Evolutionary conservation across 331 rosid species (phyloP), one percentile per base, ranked within the genome.

Genomic region (Malus hybrid): DNA sequence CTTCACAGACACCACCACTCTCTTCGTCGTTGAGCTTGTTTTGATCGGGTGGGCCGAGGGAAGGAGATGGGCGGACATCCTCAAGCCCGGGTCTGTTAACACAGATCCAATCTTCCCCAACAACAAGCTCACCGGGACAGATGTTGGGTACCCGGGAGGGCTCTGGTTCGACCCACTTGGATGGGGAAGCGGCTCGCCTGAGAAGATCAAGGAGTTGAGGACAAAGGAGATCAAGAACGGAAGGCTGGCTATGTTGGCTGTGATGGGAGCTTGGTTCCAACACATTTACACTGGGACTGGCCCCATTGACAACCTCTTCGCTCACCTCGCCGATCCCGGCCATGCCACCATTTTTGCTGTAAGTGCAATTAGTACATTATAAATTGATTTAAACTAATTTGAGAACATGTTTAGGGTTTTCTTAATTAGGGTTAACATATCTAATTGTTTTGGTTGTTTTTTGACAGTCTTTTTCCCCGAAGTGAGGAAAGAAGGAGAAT

Each of bases 291-390:
- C 94, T 0, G 92, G 92, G 12, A 85, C 90, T 44, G 94, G 94
- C 60, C 91, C 92, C 24, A 89, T 89, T 19, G 92, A 89, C 76
- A 89, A 87, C 86, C 92, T 89, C 32, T 89, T 89, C 64, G 91
- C 96, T 48, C 98, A 93, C 81, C 98, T 93, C 62, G 90, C 98
- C 4, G 98, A 93, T 83, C 98, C 98, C 14, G 96, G 98, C 44
- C 98, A 93, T 77, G 98, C 98, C 77, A 93, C 93, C 61, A 71
- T 93, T 75, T 93, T 93, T 67, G 83, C 91, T 70, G 98, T 93
- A 78, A 85, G 97, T 88, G 3, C 46, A 65, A 31, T 62, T 62
- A 28, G 34, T 15, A 3, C 36, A 56, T 0, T 50, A 0, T 5
- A 16, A 16, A 50, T 50, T 50, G 56, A 50, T 50, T 16, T 50